phyloP scores from a whole-genome alignment of 768 basidiomycete genomes.

The Leccinellum luteum region DNA sequence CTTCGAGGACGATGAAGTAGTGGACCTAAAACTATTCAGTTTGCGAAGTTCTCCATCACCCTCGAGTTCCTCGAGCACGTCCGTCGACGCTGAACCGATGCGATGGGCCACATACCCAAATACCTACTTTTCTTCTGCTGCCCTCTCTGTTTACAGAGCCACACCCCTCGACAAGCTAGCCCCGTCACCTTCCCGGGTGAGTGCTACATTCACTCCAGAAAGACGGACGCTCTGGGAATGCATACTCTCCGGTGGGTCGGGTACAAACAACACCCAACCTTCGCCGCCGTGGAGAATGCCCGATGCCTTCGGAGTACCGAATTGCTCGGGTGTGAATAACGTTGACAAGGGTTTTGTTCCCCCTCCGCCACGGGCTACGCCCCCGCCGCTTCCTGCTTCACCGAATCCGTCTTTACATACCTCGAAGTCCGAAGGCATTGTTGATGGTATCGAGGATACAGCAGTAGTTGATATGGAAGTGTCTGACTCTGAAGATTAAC shows the following conservation, averaged over 20 bases:
- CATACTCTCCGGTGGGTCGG: slow-evolving; percentile 27
- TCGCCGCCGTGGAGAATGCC: slow-evolving; percentile 26
- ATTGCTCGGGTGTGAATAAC: background rate
- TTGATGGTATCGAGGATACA: slow-evolving; percentile 4
- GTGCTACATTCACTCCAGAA: slow-evolving; percentile 34
- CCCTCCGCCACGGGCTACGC: slow-evolving; percentile 32
- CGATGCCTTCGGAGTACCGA: slow-evolving; percentile 12
- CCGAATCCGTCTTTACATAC: background rate
- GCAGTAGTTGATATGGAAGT: slow-evolving; percentile 27
- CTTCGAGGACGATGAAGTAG: slow-evolving; percentile 38
- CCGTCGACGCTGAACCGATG: slow-evolving; percentile 1
- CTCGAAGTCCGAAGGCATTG: background rate
- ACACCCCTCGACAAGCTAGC: slow-evolving; percentile 30
- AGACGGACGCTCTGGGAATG: slow-evolving; percentile 41
- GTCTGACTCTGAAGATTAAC: slow-evolving; percentile 15
- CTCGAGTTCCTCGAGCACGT: slow-evolving; percentile 13
- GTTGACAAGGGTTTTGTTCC: slow-evolving; percentile 23
- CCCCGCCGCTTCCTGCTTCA: slow-evolving; percentile 33
- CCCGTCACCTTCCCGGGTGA: slow-evolving; percentile 26
- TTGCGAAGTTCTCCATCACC: background rate
- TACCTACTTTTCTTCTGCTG: slow-evolving; percentile 54
- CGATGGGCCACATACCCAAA: slow-evolving; percentile 68
- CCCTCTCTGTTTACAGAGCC: slow-evolving; percentile 53
- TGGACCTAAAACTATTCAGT: slow-evolving; percentile 23
- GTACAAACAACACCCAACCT: background rate